These are phyloP conservation scores for Phragmites australis DNA, from an alignment of 176 grass and related monocot genomes.

Conservation along the genomic window DNA sequence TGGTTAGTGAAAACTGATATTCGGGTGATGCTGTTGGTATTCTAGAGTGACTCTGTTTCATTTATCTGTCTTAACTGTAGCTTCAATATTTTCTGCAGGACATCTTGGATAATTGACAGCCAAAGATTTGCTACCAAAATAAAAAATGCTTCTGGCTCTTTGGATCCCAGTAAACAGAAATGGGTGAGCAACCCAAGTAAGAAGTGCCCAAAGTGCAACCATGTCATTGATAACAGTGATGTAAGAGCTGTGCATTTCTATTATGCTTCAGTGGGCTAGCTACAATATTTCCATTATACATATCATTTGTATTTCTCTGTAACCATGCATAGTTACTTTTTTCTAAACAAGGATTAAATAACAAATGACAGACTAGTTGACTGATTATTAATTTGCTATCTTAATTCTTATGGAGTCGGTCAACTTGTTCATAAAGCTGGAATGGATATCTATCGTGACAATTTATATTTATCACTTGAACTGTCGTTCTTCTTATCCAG, in stretches of 20 bases:
- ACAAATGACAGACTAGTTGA: background rate
- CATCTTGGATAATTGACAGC: conserved; percentile 91
- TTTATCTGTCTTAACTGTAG: conserved; percentile 20
- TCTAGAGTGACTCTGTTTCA: background rate
- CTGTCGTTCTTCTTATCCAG: conserved; percentile 7
- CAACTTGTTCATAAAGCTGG: conserved; percentile 15
- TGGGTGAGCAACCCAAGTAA: conserved; percentile 83
- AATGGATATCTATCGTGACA: conserved; percentile 8
- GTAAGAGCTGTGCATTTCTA: conserved; percentile 54
- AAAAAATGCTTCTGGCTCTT: conserved; percentile 71
- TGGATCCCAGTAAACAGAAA: conserved; percentile 65
- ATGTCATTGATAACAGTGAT: conserved; percentile 93
- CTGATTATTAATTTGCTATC: background rate
- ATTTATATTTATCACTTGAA: conserved; percentile 10
- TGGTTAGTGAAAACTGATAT: conserved; percentile 7
- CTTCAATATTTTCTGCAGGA: conserved; percentile 55
- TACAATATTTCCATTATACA: background rate
- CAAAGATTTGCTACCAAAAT: conserved; percentile 92
- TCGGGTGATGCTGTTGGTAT: background rate
- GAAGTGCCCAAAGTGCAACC: conserved; percentile 77
- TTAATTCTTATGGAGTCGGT: background rate
- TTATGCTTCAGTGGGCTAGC: background rate
- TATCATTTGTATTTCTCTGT: conserved; percentile 11
- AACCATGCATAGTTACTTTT: background rate
- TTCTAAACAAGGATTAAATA: background rate